phyloP scores from a whole-genome alignment of 2,329 filamentous ascomycete genomes.

The Epichloe amarillans region DNA sequence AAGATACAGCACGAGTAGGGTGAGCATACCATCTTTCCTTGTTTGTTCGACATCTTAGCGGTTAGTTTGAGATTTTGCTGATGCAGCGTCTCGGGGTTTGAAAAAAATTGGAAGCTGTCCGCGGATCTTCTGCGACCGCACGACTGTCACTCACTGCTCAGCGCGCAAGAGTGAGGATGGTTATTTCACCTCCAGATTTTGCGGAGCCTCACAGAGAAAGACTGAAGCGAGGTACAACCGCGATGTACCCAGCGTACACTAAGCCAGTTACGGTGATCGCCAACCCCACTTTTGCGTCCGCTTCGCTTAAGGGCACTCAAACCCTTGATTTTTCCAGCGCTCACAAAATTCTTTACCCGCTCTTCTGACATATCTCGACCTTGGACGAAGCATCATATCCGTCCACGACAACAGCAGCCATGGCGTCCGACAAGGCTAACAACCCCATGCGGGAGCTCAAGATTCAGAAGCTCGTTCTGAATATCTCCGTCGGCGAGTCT shows the following conservation, averaged over 20 bases:
- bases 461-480: conserved; percentile 98
- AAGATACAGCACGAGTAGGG: conserved; percentile 23
- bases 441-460: conserved; percentile 99
- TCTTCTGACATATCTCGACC: conserved; percentile 15
- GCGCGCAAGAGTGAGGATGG: conserved; percentile 24
- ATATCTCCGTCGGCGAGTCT: conserved; percentile 99
- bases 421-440: conserved; percentile 65
- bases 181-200: conserved; percentile 29
- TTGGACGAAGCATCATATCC: conserved; percentile 22
- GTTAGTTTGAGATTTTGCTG: conserved; percentile 16
- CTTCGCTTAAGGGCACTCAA: conserved; percentile 26
- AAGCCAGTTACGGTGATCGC: conserved; percentile 7
- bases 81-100: conserved; percentile 20
- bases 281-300: conserved; percentile 11
- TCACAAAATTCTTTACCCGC: conserved; percentile 22
- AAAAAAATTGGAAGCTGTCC: conserved; percentile 29
- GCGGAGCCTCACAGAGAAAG: conserved; percentile 30
- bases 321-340: conserved; percentile 25
- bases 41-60: conserved; percentile 51
- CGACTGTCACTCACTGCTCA: conserved; percentile 26
- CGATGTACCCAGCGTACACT: conserved; percentile 17
- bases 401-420: conserved; percentile 26
- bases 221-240: conserved; percentile 22
- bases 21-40: conserved; percentile 92
- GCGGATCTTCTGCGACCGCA: conserved; percentile 26